Conservation (phyloP, 2,329 filamentous ascomycete species). For the Fusarium sp. region DNA sequence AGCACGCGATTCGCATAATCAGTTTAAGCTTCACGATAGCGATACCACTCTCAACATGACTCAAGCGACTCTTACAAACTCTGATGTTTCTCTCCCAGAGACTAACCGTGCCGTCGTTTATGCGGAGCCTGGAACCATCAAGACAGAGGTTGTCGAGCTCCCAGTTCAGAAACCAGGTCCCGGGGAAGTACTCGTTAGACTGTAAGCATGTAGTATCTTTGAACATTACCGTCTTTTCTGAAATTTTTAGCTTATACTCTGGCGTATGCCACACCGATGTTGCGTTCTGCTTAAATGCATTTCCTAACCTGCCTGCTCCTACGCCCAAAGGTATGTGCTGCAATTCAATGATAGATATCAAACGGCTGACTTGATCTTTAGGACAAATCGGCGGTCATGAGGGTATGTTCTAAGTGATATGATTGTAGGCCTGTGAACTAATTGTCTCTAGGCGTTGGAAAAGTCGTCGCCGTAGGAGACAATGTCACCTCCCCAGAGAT, state of each 20-base stretch:
- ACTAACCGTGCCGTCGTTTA: slow-evolving; percentile 16
- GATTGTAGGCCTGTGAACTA: background rate
- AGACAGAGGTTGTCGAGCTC: slow-evolving; percentile 16
- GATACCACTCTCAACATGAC: too few species aligned
- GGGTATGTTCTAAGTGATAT: background rate
- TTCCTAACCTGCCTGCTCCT: slow-evolving; percentile 10
- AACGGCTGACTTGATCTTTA: background rate
- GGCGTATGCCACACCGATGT: slow-evolving; percentile 27
- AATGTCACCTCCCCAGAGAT: slow-evolving; percentile 9
- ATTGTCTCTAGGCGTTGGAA: background rate
- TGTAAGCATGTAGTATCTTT: background rate
- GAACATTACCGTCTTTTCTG: too few species aligned
- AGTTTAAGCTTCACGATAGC: too few species aligned
- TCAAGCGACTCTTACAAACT: background rate
- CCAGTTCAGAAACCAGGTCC: slow-evolving; percentile 14
- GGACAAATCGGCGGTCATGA: slow-evolving; percentile 29
- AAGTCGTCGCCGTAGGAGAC: slow-evolving; percentile 10
- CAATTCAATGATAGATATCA: too few species aligned
- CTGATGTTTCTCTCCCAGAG: background rate
- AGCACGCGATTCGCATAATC: too few species aligned
- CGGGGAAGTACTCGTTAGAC: slow-evolving; percentile 18
- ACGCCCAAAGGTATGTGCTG: slow-evolving; percentile 13
- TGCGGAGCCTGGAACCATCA: slow-evolving; percentile 8
- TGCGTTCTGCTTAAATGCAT: slow-evolving; percentile 19
- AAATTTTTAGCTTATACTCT: slow-evolving; percentile 3